A percentile compares a stretch with the other conserved stretches of the same genome.
phyloP scores from a whole-genome alignment of 768 basidiomycete genomes.

The Mycena albidolilacea region DNA sequence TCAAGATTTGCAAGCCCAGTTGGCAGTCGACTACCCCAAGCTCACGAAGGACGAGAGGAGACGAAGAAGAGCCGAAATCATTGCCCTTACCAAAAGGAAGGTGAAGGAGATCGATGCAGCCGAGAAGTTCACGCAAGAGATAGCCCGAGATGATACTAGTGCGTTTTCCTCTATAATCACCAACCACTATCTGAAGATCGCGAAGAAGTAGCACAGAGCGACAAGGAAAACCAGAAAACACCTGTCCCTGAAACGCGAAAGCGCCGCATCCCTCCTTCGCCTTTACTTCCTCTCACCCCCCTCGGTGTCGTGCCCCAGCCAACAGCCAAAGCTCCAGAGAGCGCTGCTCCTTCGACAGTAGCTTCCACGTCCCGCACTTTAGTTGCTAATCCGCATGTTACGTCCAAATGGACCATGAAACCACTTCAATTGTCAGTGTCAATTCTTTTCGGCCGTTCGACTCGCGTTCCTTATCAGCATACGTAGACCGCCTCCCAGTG shows the following conservation, averaged over 20 bases:
- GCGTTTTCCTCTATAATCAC: neutral
- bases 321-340: neutral
- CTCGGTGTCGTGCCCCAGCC: neutral
- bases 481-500: constrained; percentile 8
- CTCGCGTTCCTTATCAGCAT: neutral
- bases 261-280: constrained; percentile 4
- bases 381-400: neutral
- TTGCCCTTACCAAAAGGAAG: constrained; percentile 10
- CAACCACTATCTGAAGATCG: neutral
- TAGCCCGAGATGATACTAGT: neutral
- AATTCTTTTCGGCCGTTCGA: neutral
- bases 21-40: neutral
- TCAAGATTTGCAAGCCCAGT: constrained; percentile 15
- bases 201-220: constrained; percentile 1
- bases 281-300: neutral
- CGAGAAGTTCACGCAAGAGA: constrained; percentile 9
- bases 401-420: neutral
- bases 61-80: constrained; percentile 18
- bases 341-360: neutral
- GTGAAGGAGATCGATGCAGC: constrained; percentile 11
- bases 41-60: constrained; percentile 28
- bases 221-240: constrained; percentile 38
- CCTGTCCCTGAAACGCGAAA: constrained; percentile 18
- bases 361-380: constrained; percentile 8
- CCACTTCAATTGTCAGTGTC: constrained; percentile 5